Evolutionary conservation across 2,329 filamentous ascomycete species (phyloP), one percentile per base, ranked within the genome.

Genomic region (Chrysoporthe puriensis): DNA sequence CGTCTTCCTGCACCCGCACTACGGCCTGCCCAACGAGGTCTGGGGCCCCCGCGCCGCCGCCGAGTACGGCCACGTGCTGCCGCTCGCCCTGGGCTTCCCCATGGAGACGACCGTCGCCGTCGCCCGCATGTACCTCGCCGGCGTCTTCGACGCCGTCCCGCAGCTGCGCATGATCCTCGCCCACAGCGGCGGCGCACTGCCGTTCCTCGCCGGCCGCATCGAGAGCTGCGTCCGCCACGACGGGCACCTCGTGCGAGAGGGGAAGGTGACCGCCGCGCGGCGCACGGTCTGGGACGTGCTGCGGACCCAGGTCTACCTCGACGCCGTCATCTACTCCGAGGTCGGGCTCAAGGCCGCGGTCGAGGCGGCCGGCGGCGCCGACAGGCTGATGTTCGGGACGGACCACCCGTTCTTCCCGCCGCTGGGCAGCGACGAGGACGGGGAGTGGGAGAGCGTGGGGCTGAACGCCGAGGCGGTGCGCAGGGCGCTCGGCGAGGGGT

Each of bases 81-180:
- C 94, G 0, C 82, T 97, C 0, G 92, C 93, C 0, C 81, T 97
- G 3, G 94, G 94, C 0, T 97, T 97, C 76, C 94, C 94, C 0
- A 87, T 97, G 72, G 94, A 97, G 79, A 97, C 94, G 0, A 97
- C 94, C 1, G 95, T 97, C 73, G 93, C 94, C 0, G 90, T 97
- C 2, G 88, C 92, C 4, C 85, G 94, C 59, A 96, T 97, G 93
- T 89, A 93, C 64, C 82, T 97, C n/a, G 87, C 90, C 0, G 92
- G 93, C 0, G 91, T 96, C 0, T 97, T 96, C 77, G 93, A 97
- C 77, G 84, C 86, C 11, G 91, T 93, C 57, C 86, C 85, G 0
- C 81, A 82, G 9, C 79, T 97, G 70, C 84, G 88, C 32, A 88
- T 97, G 74, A 82, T 97, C 64, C 83, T 97, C 4, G 94, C 94